These are phyloP conservation scores for Hirschfeldia incana DNA, from an alignment of 345 rosid genomes.

Conservation along the genomic window DNA sequence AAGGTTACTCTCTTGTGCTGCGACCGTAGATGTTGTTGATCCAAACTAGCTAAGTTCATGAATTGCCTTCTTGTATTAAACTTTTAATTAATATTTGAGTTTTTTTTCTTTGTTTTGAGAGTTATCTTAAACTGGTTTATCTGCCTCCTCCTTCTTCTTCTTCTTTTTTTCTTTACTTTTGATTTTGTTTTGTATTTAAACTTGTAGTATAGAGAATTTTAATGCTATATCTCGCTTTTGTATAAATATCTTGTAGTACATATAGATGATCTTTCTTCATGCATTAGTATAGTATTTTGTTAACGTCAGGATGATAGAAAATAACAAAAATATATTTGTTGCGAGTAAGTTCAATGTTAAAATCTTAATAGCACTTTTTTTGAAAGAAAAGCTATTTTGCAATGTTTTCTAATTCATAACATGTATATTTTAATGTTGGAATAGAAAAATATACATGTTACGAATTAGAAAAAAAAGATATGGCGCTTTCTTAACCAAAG, in stretches of 20 bases:
- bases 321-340: background rate
- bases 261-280: background rate
- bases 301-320: background rate
- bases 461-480: background rate
- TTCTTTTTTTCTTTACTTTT: background rate
- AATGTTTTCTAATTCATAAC: background rate
- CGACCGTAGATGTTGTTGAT: constrained; percentile 51
- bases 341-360: background rate
- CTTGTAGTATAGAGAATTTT: constrained; percentile 13
- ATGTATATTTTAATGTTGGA: background rate
- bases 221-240: constrained; percentile 5
- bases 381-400: background rate
- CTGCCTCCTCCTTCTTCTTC: background rate
- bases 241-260: background rate
- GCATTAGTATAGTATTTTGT: background rate
- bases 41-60: constrained; percentile 16
- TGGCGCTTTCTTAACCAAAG: background rate
- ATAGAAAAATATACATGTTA: background rate
- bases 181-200: constrained; percentile 14
- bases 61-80: constrained; percentile 1
- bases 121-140: background rate
- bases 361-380: background rate
- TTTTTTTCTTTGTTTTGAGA: constrained; percentile 4
- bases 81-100: background rate
- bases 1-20: constrained; percentile 45